Evolutionary conservation across 2,329 filamentous ascomycete genomes (phyloP), one percentile per base, ranked within the genome.

Genomic region (Claviceps digitariae): DNA sequence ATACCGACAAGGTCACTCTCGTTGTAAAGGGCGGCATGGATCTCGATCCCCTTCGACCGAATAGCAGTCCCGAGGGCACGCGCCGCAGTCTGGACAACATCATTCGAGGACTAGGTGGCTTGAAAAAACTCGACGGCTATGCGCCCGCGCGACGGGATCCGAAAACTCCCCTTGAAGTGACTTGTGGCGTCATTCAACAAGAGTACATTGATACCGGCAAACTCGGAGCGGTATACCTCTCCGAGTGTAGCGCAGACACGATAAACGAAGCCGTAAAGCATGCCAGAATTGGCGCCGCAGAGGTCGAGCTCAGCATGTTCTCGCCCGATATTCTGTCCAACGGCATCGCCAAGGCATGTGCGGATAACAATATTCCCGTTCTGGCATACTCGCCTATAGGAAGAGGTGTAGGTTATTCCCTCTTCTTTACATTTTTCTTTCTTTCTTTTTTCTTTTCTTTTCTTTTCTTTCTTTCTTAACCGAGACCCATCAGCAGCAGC

Each of bases 291-390:
- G 66, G 64, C 4, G 68, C 68, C n/a, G 74, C 74, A 17, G 77
- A 82, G 66, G 68, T 77, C 25, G 78, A 82, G 64, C 65, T 79
- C 51, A 77, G 72, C 56, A 65, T 79, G 55, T 77, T 72, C 61
- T 61, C 66, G 10, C 71, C 71, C 0, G 74, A 79, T 17, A 68
- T 73, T 25, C 66, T 78, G 27, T 64, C 63, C 23, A 78, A 79
- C 57, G 76, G 77, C 2, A 66, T 81, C 38, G 72, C 74, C 3
- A 71, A 70, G 2, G 74, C 78, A 0, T 84, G 81, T 61, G 74
- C 71, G 0, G 75, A 90, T 63, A 67, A 85, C 47, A 70, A 74
- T 48, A 88, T 91, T 55, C 82, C 84, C 0, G 69, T 90, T 48
- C 68, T 88, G 38, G 84, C 83, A 0, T 90, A 89, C 67, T 84